These are phyloP conservation scores for Fusarium napiforme DNA, from an alignment of 2,329 filamentous ascomycete species.

Conservation along the genomic window DNA sequence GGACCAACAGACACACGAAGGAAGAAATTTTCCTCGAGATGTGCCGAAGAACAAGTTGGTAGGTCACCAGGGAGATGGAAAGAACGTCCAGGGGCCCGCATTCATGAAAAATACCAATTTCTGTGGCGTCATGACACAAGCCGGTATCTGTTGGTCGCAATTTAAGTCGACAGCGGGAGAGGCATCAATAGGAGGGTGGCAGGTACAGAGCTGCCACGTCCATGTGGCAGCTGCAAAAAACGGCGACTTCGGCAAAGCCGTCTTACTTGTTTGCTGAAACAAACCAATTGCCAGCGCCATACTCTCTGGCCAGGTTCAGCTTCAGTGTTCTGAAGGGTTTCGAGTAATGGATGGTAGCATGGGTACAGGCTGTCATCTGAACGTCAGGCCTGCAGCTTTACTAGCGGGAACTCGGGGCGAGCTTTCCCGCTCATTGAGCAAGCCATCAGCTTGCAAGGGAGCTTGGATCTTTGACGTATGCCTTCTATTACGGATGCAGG, in stretches of 20 bases:
- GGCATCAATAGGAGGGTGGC: constrained; percentile 16
- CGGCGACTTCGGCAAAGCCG: constrained; percentile 13
- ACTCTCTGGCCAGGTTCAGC: neutral
- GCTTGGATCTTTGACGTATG: constrained; percentile 23
- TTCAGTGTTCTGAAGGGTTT: neutral
- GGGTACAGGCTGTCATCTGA: constrained; percentile 18
- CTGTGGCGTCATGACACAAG: constrained; percentile 41
- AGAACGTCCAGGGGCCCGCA: constrained; percentile 17
- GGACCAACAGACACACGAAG: constrained; percentile 37
- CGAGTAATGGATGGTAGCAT: constrained; percentile 8
- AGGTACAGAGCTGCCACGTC: constrained; percentile 18
- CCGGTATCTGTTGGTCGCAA: constrained; percentile 17
- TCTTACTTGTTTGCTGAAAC: neutral
- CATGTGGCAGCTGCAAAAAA: constrained; percentile 29
- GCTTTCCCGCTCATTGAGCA: constrained; percentile 9
- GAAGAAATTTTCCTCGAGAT: constrained; percentile 29
- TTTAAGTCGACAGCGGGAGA: constrained; percentile 23
- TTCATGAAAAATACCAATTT: constrained; percentile 7
- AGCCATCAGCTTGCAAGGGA: constrained; percentile 14
- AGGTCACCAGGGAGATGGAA: constrained; percentile 8
- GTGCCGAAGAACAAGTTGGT: constrained; percentile 36
- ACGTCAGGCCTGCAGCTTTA: constrained; percentile 5
- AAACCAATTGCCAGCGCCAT: constrained; percentile 6
- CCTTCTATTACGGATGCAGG: constrained; percentile 11
- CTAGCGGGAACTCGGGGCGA: constrained; percentile 21